Percentiles rank a stretch among this genome's conserved stretches.
Conservation (phyloP, 1,139 yeast genomes). For the Blastobotrys persicus region DNA sequence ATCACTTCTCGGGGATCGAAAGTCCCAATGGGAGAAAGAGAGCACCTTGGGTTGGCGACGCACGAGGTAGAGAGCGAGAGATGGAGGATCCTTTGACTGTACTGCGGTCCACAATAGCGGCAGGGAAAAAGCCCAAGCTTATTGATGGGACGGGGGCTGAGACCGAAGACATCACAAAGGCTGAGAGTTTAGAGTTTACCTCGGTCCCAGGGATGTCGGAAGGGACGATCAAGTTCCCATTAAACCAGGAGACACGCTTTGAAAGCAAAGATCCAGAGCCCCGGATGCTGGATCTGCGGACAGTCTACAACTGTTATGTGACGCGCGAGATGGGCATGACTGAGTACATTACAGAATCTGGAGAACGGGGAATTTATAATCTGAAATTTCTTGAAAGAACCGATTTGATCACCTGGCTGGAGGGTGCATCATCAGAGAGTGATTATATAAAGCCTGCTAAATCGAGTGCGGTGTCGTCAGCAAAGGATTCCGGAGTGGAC, state of each 20-base stretch:
- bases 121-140: constrained; percentile 23
- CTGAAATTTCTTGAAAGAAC: constrained; percentile 84
- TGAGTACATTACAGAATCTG: constrained; percentile 76
- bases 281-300: constrained; percentile 49
- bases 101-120: constrained; percentile 30
- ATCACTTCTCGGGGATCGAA: background rate
- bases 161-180: constrained; percentile 27
- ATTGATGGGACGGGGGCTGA: constrained; percentile 18
- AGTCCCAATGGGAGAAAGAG: background rate
- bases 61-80: constrained; percentile 3
- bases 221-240: constrained; percentile 25
- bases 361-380: constrained; percentile 60
- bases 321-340: constrained; percentile 73
- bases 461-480: constrained; percentile 14
- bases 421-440: constrained; percentile 48
- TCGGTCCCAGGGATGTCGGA: constrained; percentile 27
- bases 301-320: constrained; percentile 78
- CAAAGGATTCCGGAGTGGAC: constrained; percentile 16
- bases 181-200: constrained; percentile 24
- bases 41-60: background rate
- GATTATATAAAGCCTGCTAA: constrained; percentile 29
- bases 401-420: constrained; percentile 77
- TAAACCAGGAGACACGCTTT: constrained; percentile 57
- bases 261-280: constrained; percentile 45
- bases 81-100: constrained; percentile 29